These are phyloP conservation scores for Epichloe baconii DNA, from an alignment of 2,329 filamentous ascomycete genomes.

Conservation along the genomic window DNA sequence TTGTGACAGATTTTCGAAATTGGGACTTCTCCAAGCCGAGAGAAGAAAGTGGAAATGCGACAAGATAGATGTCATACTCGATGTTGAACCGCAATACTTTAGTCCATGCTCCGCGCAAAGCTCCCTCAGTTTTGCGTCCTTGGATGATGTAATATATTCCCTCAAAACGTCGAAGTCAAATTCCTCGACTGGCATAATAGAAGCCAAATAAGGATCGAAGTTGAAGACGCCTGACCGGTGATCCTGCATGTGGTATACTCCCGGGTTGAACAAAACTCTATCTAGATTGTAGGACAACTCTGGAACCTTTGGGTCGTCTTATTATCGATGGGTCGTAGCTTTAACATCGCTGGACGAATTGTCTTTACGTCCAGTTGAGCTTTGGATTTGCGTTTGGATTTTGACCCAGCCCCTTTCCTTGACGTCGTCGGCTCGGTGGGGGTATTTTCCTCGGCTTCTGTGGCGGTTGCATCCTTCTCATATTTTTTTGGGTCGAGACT, in stretches of 20 bases:
- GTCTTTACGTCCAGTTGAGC: constrained; percentile 15
- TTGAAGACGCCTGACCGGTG: constrained; percentile 81
- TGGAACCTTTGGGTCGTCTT: constrained; percentile 22
- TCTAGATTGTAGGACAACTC: constrained; percentile 63
- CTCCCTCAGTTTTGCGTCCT: constrained; percentile 57
- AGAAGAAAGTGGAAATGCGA: constrained; percentile 88
- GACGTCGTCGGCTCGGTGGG: neutral
- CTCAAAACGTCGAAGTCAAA: constrained; percentile 85
- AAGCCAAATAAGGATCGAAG: constrained; percentile 87
- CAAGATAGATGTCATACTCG: constrained; percentile 82
- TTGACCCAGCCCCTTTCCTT: constrained; percentile 1
- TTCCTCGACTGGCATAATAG: constrained; percentile 84
- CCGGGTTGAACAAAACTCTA: constrained; percentile 87
- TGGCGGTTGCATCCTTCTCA: constrained; percentile 1
- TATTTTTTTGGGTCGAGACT: neutral
- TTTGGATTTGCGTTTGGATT: constrained; percentile 5
- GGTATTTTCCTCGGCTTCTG: neutral
- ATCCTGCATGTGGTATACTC: constrained; percentile 86
- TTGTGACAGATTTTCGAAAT: constrained; percentile 52
- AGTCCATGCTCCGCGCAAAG: constrained; percentile 54
- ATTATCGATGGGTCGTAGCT: constrained; percentile 19
- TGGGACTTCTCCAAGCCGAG: constrained; percentile 67
- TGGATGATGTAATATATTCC: constrained; percentile 82
- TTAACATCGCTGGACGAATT: constrained; percentile 14
- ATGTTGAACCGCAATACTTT: constrained; percentile 89